These are phyloP conservation scores for Gossypium davidsonii DNA, from an alignment of 441 rosid species.

Conservation along the genomic window DNA sequence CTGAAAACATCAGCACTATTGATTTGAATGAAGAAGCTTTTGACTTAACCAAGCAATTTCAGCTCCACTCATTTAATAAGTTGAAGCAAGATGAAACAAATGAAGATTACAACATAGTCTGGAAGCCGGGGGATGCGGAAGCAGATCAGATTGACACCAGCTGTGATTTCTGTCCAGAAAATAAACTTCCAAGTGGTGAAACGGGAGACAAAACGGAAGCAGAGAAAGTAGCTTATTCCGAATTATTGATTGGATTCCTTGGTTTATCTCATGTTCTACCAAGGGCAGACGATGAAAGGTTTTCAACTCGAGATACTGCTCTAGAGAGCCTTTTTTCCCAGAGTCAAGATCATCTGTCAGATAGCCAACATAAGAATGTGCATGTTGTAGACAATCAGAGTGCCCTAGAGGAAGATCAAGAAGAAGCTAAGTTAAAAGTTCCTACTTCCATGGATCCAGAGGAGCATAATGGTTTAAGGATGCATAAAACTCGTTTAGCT, in stretches of 20 bases:
- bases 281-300: constrained; percentile 10
- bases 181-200: constrained; percentile 16
- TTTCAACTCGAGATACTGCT: constrained; percentile 9
- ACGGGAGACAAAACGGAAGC: constrained; percentile 16
- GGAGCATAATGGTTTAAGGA: constrained; percentile 19
- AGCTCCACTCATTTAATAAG: constrained; percentile 15
- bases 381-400: constrained; percentile 12
- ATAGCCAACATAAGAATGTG: constrained; percentile 9
- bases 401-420: constrained; percentile 22
- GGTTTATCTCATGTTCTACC: background rate
- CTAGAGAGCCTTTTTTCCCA: constrained; percentile 12
- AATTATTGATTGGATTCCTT: background rate
- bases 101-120: constrained; percentile 3
- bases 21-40: constrained; percentile 9
- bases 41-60: background rate
- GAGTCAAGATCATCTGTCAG: constrained; percentile 9
- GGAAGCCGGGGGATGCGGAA: constrained; percentile 10
- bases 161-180: background rate
- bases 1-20: background rate
- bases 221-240: constrained; percentile 1
- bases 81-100: background rate
- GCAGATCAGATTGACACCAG: constrained; percentile 10
- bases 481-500: constrained; percentile 3
- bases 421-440: constrained; percentile 13
- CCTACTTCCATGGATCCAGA: constrained; percentile 16